Conservation (phyloP, 352 stramenopile species). For the Pythium volutum region DNA sequence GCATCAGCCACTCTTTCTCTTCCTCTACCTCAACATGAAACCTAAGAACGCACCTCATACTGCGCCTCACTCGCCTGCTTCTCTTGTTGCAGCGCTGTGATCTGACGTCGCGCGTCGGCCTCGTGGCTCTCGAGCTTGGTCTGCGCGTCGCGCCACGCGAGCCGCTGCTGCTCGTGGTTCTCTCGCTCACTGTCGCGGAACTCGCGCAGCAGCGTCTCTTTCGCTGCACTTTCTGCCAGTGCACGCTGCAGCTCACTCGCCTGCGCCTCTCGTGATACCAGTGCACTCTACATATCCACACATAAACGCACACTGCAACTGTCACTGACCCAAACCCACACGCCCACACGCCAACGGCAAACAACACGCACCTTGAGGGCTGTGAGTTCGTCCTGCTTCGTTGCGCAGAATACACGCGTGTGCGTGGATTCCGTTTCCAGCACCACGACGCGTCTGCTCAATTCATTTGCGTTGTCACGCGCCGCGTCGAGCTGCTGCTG, state of each 20-base stretch:
- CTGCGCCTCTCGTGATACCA: slow-evolving; percentile 20
- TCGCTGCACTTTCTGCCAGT: slow-evolving; percentile 23
- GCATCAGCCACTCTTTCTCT: not conserved
- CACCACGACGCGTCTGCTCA: slow-evolving; percentile 23
- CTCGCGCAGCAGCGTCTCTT: slow-evolving; percentile 25
- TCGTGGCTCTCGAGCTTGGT: slow-evolving; percentile 2
- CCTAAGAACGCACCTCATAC: slow-evolving; percentile 9
- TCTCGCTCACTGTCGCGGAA: slow-evolving; percentile 29
- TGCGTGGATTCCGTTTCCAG: slow-evolving; percentile 34
- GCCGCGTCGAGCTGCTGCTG: slow-evolving; percentile 27
- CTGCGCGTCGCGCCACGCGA: slow-evolving; percentile 8
- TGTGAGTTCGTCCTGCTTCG: slow-evolving; percentile 11
- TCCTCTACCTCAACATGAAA: not conserved
- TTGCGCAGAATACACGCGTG: slow-evolving; percentile 3
- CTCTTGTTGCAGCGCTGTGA: slow-evolving; percentile 11
- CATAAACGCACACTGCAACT: not conserved
- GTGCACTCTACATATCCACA: not conserved
- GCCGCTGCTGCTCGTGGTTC: slow-evolving; percentile 30
- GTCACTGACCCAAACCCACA: not conserved
- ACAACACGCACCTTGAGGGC: not conserved
- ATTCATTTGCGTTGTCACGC: slow-evolving; percentile 25
- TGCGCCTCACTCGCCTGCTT: slow-evolving; percentile 13
- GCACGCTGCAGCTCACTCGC: slow-evolving; percentile 27
- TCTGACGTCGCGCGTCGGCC: not conserved
- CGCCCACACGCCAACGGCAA: not conserved